phyloP scores from a whole-genome alignment of 345 rosid species.

The Moricandia arvensis region DNA sequence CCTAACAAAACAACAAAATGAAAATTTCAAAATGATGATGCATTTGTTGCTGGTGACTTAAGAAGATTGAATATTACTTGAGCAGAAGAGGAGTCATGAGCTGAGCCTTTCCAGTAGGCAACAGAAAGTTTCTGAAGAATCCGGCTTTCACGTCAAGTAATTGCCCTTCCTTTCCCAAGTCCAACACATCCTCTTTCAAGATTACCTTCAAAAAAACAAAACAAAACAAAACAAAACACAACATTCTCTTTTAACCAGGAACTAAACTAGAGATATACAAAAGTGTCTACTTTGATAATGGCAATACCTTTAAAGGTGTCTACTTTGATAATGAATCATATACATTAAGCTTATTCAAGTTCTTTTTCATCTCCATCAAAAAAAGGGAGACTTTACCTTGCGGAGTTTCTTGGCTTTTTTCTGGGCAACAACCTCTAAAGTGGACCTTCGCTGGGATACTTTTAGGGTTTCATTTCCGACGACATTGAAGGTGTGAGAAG shows the following conservation, averaged over 20 bases:
- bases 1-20: slow-evolving; percentile 33
- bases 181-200: slow-evolving; percentile 76
- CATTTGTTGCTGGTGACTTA: not conserved
- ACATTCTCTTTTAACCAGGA: not conserved
- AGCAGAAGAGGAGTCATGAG: slow-evolving; percentile 71
- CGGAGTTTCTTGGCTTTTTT: slow-evolving; percentile 78
- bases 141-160: slow-evolving; percentile 87
- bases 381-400: slow-evolving; percentile 23
- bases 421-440: slow-evolving; percentile 51
- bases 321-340: not conserved
- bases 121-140: slow-evolving; percentile 76
- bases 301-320: not conserved
- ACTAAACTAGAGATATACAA: not conserved
- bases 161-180: slow-evolving; percentile 78
- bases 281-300: too few species aligned
- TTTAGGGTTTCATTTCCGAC: slow-evolving; percentile 42
- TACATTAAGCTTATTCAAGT: not conserved
- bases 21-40: not conserved
- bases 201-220: slow-evolving; percentile 52
- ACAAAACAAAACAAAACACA: slow-evolving; percentile 12
- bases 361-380: not conserved
- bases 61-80: slow-evolving; percentile 48
- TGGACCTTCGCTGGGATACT: slow-evolving; percentile 40
- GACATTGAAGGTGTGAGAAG: slow-evolving; percentile 45
- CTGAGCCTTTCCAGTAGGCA: slow-evolving; percentile 82